Evolutionary conservation across 2,329 filamentous ascomycete genomes (phyloP).

Genomic region (Cladosporium sp.): DNA sequence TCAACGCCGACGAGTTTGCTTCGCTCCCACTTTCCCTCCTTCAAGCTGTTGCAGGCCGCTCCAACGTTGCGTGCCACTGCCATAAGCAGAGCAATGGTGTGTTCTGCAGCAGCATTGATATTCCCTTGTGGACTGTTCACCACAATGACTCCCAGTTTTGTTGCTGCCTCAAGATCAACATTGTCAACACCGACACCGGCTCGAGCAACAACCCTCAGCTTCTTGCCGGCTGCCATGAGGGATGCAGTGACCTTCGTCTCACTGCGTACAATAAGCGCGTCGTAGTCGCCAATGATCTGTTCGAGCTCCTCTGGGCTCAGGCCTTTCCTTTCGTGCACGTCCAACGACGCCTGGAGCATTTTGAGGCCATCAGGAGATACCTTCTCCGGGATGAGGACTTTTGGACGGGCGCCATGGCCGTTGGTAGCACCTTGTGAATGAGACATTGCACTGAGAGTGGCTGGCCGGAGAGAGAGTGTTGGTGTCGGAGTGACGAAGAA

Average conservation of each 20-base stretch:
- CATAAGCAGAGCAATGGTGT: constrained; percentile 57
- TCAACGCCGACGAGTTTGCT: constrained; percentile 72
- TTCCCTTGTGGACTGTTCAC: constrained; percentile 78
- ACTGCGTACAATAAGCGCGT: constrained; percentile 74
- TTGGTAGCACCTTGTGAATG: constrained; percentile 1
- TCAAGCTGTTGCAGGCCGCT: constrained; percentile 64
- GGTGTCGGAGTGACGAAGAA: not conserved
- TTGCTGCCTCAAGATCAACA: constrained; percentile 70
- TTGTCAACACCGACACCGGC: constrained; percentile 82
- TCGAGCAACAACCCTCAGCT: constrained; percentile 71
- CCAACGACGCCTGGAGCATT: constrained; percentile 61
- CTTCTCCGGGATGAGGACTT: constrained; percentile 73
- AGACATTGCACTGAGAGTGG: not conserved
- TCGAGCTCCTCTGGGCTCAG: constrained; percentile 61
- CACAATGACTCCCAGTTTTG: constrained; percentile 69
- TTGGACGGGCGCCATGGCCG: constrained; percentile 27
- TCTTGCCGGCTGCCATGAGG: constrained; percentile 62
- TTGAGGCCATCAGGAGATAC: constrained; percentile 74
- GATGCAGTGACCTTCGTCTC: constrained; percentile 74
- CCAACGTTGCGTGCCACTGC: constrained; percentile 71
- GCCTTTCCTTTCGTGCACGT: constrained; percentile 65
- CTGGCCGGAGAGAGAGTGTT: not conserved
- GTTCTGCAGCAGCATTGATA: constrained; percentile 62
- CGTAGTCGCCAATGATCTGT: constrained; percentile 64
- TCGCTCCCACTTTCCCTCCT: constrained; percentile 71